Evolutionary conservation across 208 protist species (phyloP).

Genomic region (Leptomonas pyrrhocoris): DNA sequence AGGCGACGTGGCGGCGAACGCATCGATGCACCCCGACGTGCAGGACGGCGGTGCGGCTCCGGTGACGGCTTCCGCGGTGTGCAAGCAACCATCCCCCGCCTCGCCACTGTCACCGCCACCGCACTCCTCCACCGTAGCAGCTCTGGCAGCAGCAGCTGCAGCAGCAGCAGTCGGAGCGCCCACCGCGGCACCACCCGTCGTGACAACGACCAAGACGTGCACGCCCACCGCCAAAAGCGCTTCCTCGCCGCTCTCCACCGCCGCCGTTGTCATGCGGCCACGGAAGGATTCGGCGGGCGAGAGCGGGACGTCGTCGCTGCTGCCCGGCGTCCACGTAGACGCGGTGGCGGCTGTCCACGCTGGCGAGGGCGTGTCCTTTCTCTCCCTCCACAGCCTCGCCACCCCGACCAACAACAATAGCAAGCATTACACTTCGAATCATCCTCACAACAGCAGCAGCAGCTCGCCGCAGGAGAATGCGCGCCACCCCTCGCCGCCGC

Average conservation of each 20-base stretch:
- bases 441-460: background rate
- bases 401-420: background rate
- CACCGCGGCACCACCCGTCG: background rate
- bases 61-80: background rate
- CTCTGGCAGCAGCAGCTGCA: background rate
- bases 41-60: background rate
- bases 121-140: background rate
- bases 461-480: background rate
- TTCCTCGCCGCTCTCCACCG: conserved; percentile 3
- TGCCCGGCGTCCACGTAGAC: background rate
- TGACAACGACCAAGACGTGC: background rate
- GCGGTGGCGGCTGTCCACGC: background rate
- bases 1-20: background rate
- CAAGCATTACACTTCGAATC: background rate
- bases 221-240: conserved; percentile 9
- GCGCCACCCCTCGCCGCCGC: background rate
- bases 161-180: background rate
- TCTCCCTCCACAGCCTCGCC: too few relatives aligned
- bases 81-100: background rate
- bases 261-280: conserved; percentile 11
- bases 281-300: background rate
- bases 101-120: conserved; percentile 5
- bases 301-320: background rate
- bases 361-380: background rate
- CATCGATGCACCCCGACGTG: background rate